Percentiles rank a stretch among this genome's conserved stretches.
These are phyloP conservation scores for Trichophaea hybrida DNA, from an alignment of 2,329 filamentous ascomycete species.

Conservation along the genomic window DNA sequence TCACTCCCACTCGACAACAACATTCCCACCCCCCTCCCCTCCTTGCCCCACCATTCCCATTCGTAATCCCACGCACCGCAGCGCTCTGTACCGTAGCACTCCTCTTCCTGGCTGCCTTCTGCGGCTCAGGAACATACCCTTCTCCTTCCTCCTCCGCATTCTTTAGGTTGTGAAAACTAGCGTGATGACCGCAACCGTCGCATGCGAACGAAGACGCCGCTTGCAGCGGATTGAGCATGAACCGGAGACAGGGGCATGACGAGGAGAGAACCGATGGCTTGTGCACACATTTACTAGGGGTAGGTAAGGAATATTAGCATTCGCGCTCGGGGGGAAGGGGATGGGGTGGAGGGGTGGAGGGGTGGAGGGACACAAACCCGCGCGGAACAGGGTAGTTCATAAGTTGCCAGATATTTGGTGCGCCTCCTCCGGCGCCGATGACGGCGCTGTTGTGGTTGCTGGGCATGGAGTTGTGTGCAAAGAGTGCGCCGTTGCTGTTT, in stretches of 20 bases:
- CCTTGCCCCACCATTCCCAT: background rate
- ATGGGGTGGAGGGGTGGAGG: background rate
- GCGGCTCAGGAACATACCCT: background rate
- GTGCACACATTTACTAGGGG: slow-evolving; percentile 1
- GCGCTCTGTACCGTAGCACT: background rate
- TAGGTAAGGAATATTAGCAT: background rate
- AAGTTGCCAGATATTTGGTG: slow-evolving; percentile 37
- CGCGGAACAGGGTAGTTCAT: slow-evolving; percentile 34
- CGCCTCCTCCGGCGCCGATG: background rate
- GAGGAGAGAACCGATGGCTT: slow-evolving; percentile 25
- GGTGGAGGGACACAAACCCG: slow-evolving; percentile 11
- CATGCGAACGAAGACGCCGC: slow-evolving; percentile 41
- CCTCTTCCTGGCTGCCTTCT: background rate
- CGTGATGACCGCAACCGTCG: slow-evolving; percentile 43
- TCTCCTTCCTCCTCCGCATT: slow-evolving; percentile 29
- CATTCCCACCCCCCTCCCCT: background rate
- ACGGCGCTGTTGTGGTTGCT: background rate
- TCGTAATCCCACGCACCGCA: background rate
- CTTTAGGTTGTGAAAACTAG: slow-evolving; percentile 41
- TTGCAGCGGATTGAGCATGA: slow-evolving; percentile 45
- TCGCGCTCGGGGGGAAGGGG: background rate
- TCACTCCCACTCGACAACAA: slow-evolving; percentile 2
- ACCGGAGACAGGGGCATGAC: slow-evolving; percentile 40
- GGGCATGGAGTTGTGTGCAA: background rate
- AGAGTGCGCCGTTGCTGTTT: too few species aligned